A percentile compares a stretch with the other conserved stretches of the same genome.
Evolutionary conservation across 208 protist species (phyloP).

Genomic region (Trypanosoma caninum): DNA sequence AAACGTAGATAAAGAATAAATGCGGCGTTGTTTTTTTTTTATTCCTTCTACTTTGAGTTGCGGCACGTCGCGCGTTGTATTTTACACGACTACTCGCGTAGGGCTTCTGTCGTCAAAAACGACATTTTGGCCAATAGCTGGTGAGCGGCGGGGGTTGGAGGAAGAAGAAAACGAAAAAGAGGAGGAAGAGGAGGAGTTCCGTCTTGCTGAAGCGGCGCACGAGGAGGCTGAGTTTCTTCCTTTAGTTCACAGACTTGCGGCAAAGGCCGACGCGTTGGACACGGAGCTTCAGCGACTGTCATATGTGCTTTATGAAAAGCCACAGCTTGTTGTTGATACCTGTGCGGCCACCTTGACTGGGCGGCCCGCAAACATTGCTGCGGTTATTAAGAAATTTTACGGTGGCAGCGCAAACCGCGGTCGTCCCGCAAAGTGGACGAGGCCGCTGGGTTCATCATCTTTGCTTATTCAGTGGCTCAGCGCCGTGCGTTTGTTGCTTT

Average conservation of each 20-base stretch:
- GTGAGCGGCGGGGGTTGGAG: not conserved
- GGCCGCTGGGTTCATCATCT: constrained; percentile 25
- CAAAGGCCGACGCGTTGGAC: constrained; percentile 61
- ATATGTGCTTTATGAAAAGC: constrained; percentile 48
- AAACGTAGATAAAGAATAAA: not conserved
- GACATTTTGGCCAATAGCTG: not conserved
- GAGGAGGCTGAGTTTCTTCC: constrained; percentile 43
- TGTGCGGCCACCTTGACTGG: constrained; percentile 33
- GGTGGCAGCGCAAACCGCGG: not conserved
- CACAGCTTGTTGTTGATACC: constrained; percentile 58
- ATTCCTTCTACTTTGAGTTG: not conserved
- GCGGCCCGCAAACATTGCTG: constrained; percentile 36
- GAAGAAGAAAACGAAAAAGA: constrained; percentile 27
- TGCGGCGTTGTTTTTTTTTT: constrained; percentile 3
- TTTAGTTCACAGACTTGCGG: constrained; percentile 37
- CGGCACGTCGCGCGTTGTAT: not conserved
- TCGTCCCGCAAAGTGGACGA: constrained; percentile 3
- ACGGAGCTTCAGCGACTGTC: constrained; percentile 55
- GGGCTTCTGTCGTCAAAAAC: not conserved
- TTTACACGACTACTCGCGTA: not conserved
- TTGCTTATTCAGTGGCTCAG: constrained; percentile 8
- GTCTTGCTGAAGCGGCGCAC: constrained; percentile 28
- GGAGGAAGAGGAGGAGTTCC: constrained; percentile 81
- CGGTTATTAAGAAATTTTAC: constrained; percentile 25
- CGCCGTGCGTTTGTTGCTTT: not conserved